phyloP scores from a whole-genome alignment of 208 protist genomes.

The Leptomonas seymouri region DNA sequence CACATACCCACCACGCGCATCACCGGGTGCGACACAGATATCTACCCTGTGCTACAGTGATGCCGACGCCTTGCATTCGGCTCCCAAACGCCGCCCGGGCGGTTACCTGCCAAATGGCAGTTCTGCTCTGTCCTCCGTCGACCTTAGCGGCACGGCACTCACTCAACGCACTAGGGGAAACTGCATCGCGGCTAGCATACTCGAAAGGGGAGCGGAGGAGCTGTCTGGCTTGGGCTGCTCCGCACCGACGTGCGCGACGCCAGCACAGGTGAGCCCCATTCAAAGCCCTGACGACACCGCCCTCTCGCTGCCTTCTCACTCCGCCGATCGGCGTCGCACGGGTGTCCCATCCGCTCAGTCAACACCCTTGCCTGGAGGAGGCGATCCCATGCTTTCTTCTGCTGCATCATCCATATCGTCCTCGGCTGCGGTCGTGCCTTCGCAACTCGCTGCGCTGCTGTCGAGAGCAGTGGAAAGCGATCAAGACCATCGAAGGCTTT shows the following conservation, averaged over 20 bases:
- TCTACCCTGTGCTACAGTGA: too few species aligned
- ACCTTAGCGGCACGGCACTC: too few species aligned
- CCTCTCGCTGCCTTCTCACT: constrained; percentile 20
- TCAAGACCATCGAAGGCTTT: not conserved
- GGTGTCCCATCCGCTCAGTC: not conserved
- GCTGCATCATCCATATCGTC: not conserved
- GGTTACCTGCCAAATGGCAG: too few species aligned
- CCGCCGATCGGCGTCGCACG: not conserved
- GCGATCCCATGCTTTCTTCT: not conserved
- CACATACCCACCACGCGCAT: too few species aligned
- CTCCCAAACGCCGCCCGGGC: too few species aligned
- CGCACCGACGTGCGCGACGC: not conserved
- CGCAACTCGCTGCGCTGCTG: constrained; percentile 23
- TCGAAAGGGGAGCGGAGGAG: not conserved
- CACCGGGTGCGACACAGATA: too few species aligned
- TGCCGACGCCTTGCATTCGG: too few species aligned
- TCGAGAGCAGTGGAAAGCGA: constrained; percentile 14
- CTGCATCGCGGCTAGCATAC: not conserved
- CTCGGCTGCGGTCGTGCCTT: not conserved
- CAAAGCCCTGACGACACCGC: constrained; percentile 16
- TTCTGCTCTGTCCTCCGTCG: too few species aligned
- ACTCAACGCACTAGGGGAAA: too few species aligned
- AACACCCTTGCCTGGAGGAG: not conserved
- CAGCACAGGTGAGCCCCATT: constrained; percentile 25
- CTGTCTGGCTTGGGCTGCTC: not conserved